phyloP scores from a whole-genome alignment of 1,284 basidiomycete species.

The Mycena sp. region DNA sequence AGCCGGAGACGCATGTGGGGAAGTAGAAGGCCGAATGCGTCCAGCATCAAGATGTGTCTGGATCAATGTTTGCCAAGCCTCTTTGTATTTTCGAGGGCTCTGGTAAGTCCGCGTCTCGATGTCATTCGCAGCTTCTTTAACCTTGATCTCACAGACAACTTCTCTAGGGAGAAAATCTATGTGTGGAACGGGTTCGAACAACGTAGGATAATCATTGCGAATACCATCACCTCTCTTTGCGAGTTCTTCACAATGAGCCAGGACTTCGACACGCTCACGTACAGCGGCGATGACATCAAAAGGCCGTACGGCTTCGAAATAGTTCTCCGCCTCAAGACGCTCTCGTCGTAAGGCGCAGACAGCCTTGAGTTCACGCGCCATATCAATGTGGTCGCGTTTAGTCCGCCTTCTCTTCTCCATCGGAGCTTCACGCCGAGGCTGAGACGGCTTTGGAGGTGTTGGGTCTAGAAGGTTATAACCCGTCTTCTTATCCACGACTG shows the following conservation, averaged over 20 bases:
- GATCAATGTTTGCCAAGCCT: conserved; percentile 39
- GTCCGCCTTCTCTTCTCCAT: not conserved
- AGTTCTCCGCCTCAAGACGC: not conserved
- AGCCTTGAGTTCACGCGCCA: not conserved
- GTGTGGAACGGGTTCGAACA: conserved; percentile 27
- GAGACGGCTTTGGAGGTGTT: not conserved
- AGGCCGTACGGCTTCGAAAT: conserved; percentile 4
- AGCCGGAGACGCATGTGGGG: conserved; percentile 41
- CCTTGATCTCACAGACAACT: conserved; percentile 21
- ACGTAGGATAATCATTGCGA: conserved; percentile 15
- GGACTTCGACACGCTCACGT: conserved; percentile 8
- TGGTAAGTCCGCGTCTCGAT: conserved; percentile 26
- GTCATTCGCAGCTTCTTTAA: conserved; percentile 17
- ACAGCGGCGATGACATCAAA: conserved; percentile 10
- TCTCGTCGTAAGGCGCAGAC: not conserved
- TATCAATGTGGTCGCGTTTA: not conserved
- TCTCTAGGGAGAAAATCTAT: conserved; percentile 19
- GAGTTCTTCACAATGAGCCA: conserved; percentile 13
- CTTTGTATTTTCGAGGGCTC: conserved; percentile 35
- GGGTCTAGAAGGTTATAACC: conserved; percentile 13
- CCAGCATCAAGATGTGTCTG: conserved; percentile 40
- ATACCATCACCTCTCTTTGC: not conserved
- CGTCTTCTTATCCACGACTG: not conserved
- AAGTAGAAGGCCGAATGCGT: conserved; percentile 41
- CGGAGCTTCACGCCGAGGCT: not conserved